phyloP scores from a whole-genome alignment of 257 asterid genomes.

The Nicotiana tomentosiformis region DNA sequence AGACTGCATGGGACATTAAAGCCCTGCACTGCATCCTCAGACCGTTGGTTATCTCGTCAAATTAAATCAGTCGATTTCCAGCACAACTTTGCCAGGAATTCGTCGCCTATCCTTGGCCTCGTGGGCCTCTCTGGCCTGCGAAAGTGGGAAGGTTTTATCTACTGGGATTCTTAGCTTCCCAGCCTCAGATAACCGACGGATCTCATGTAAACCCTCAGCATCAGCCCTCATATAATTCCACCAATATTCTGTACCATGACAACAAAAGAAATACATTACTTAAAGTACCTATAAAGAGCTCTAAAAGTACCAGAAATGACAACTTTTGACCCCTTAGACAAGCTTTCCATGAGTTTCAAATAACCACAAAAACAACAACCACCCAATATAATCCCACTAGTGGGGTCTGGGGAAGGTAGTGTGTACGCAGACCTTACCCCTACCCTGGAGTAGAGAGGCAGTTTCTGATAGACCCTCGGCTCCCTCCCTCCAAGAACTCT shows the following conservation, averaged over 20 bases:
- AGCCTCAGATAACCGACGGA: conserved; percentile 50
- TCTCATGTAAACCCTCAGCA: conserved; percentile 76
- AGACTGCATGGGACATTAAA: background rate
- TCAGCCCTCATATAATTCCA: conserved; percentile 98
- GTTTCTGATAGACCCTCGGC: no score
- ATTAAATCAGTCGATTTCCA: conserved; percentile 47
- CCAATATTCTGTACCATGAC: conserved; percentile 55
- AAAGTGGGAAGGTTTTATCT: conserved; percentile 64
- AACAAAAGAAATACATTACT: background rate
- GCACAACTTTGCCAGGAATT: conserved; percentile 77
- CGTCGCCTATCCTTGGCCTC: conserved; percentile 66
- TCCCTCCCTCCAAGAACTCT: no score
- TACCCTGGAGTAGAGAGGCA: no score
- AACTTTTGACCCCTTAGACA: background rate
- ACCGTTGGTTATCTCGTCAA: background rate
- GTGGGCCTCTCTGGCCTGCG: conserved; percentile 77
- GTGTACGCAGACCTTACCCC: no score
- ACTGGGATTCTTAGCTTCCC: conserved; percentile 83
- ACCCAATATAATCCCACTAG: no score
- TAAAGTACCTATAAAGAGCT: background rate
- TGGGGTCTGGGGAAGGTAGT: no score
- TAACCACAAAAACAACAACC: background rate
- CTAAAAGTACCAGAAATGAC: background rate
- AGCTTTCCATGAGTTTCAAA: no score
- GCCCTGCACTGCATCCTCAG: conserved; percentile 8